These are phyloP conservation scores for Dispira parvispora DNA, from an alignment of 192 early-diverging fungal species.

Conservation along the genomic window DNA sequence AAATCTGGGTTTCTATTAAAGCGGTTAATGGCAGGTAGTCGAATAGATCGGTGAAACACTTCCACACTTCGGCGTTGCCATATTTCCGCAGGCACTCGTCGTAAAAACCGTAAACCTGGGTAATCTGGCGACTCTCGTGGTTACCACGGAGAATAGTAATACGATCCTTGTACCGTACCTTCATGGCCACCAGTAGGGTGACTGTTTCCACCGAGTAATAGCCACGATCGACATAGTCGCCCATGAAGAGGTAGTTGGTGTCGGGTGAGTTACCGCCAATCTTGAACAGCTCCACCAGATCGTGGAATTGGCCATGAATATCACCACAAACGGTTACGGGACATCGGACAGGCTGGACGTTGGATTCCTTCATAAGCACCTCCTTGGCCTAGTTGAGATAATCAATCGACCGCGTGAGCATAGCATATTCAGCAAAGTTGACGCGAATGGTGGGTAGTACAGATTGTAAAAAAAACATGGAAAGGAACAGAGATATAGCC, in stretches of 20 bases:
- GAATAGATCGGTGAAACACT: constrained; percentile 93
- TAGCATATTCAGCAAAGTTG: too few species aligned
- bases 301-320: constrained; percentile 99
- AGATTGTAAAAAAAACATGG: too few species aligned
- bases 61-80: constrained; percentile 96
- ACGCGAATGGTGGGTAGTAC: too few species aligned
- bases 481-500: too few species aligned
- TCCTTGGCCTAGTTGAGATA: constrained; percentile 62
- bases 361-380: constrained; percentile 88
- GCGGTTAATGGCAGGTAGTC: constrained; percentile 93
- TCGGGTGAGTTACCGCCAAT: constrained; percentile 93
- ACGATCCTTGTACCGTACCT: constrained; percentile 78
- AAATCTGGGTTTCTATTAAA: constrained; percentile 92
- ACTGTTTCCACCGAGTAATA: constrained; percentile 99
- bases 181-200: constrained; percentile 84
- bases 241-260: constrained; percentile 99
- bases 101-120: constrained; percentile 98
- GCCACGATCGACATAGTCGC: constrained; percentile 98
- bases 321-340: constrained; percentile 99
- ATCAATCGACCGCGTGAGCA: too few species aligned
- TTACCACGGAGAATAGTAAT: constrained; percentile 96
- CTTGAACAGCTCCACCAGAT: constrained; percentile 89
- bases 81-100: constrained; percentile 98
- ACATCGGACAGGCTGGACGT: constrained; percentile 92
- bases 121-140: constrained; percentile 98